Percentiles rank a stretch among this genome's conserved stretches.
Conservation (phyloP, 768 basidiomycete species). For the Boletales sp. region DNA sequence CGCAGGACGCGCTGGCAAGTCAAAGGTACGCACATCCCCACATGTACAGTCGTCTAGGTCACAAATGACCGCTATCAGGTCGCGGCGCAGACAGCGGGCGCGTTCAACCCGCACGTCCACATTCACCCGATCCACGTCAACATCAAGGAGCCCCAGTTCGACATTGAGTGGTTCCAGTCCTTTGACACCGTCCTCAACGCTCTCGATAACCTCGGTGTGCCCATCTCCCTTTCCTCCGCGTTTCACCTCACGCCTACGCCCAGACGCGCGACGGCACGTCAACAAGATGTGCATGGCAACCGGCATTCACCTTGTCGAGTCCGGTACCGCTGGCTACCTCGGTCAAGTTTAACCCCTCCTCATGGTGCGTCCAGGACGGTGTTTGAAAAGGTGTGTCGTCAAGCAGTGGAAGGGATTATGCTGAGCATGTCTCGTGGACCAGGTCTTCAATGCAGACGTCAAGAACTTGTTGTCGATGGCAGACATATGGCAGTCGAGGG, state of each 20-base stretch:
- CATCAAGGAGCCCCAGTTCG: conserved; percentile 90
- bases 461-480: conserved; percentile 85
- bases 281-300: conserved; percentile 98
- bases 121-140: conserved; percentile 92
- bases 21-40: conserved; percentile 58
- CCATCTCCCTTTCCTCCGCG: neutral
- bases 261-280: conserved; percentile 92
- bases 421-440: conserved; percentile 1
- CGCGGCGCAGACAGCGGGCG: conserved; percentile 75
- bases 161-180: conserved; percentile 85
- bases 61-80: conserved; percentile 44
- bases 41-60: neutral
- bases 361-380: conserved; percentile 67
- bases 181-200: conserved; percentile 96
- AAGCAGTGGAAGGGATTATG: neutral
- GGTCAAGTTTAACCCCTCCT: conserved; percentile 95
- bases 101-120: conserved; percentile 84
- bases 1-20: conserved; percentile 94
- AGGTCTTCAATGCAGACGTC: conserved; percentile 91
- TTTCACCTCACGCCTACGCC: neutral
- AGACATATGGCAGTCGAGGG: conserved; percentile 94
- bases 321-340: conserved; percentile 94
- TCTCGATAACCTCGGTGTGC: conserved; percentile 88
- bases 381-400: conserved; percentile 73
- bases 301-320: conserved; percentile 86